Evolutionary conservation across 345 rosid species (phyloP), one percentile per base, ranked within the genome.

Genomic region (Laguncularia racemosa): DNA sequence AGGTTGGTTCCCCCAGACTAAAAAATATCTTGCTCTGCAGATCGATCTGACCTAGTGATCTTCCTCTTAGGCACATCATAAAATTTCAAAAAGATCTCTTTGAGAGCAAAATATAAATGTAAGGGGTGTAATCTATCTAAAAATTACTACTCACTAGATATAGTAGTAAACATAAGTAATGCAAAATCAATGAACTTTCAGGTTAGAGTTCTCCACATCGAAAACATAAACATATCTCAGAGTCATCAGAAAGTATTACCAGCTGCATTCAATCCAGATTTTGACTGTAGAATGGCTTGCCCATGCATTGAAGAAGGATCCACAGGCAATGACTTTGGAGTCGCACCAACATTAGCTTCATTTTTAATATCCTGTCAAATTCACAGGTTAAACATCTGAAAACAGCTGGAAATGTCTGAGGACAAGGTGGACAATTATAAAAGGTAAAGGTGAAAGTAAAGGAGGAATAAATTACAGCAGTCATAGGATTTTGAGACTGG

Each of bases 301-400:
- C 86, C 83, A 65, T 76, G 81, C 20, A 81, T 72, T 14, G 89
- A 79, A 48, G 85, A 67, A 53, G 79, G 74, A 72, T 84, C 86
- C 72, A 59, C 52, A 4, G 78, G 68, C 58, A 81, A 19, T 67
- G 70, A 65, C 62, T 75, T 81, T 51, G 76, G 81, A 43, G 74
- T 60, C 56, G 71, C 67, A 52, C 71, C 73, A 65, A 75, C 18
- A 68, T 76, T 84, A 58, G 65, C 76, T 62, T 84, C 83, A 49
- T 54, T 53, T 71, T 81, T 84, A 46, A 76, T 71, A 54, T 78
- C 86, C 90, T 84, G 67, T 59, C 74, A 68, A 61, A 58, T 46
- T 66, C 74, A 66, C 14, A 28, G 16, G 58, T 55, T 58, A 40
- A 38, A 64, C 20, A 57, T n/a, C 67, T 67, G 23, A 61, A 58